Evolutionary conservation across 208 protist genomes (phyloP), one percentile per base, ranked within the genome.

Genomic region (Leishmania turanica): DNA sequence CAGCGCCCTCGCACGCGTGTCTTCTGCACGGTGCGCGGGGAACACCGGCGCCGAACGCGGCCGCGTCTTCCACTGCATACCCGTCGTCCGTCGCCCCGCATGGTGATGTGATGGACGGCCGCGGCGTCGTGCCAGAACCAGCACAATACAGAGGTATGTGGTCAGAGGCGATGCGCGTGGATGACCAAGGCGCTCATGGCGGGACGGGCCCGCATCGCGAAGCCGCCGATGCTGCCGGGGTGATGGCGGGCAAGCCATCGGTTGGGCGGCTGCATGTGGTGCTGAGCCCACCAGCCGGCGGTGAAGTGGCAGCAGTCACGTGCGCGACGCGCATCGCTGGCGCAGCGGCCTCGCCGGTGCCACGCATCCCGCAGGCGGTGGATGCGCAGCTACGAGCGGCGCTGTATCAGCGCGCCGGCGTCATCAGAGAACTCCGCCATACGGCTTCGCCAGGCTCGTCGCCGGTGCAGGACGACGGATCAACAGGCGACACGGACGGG

Each of bases 371-470:
- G 19, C 60, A 81, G 19, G 34, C 40, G 2, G n/a, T 68, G 8
- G 73, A 77, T n/a, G 62, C 71, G 27, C 71, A 78, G 70, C 77
- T 85, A 27, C 56, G 47, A 4, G 2, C 5, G 24, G 82, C 82
- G 42, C 51, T 72, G 64, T 69, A 62, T 4, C 65, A 77, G 11
- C 82, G 82, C 40, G 51, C 21, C 17, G 17, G 64, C n/a, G 34
- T 37, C 19, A 64, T 85, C 21, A 78, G 58, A 4, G 82, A 37
- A 40, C 82, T 85, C 58, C 82, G 77, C 27, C 58, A 74, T 0
- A 56, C 47, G 11, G 53, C 76, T 4, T 27, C 34, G 42, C 42
- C 65, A 4, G 51, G 17, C 21, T 62, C 66, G n/a, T 24, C 62
- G 34, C 66, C 47, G 54, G 54, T 49, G 73, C 54, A 62, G 21